Percentiles rank a stretch among this genome's conserved stretches.
phyloP scores from a whole-genome alignment of 1,139 yeast species.

The Taphrina wiesneri region DNA sequence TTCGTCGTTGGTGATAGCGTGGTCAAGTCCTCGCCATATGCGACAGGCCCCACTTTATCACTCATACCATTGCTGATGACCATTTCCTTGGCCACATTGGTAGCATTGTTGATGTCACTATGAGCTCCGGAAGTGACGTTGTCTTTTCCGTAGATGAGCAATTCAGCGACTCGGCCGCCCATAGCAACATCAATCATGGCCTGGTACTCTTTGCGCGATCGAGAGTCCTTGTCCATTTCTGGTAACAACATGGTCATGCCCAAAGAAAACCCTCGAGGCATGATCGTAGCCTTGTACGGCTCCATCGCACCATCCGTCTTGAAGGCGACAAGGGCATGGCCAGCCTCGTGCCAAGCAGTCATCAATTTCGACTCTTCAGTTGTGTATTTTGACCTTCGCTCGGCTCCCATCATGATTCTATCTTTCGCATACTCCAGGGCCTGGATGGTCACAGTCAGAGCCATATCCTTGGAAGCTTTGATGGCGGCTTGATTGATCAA shows the following conservation, averaged over 20 bases:
- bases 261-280: conserved; percentile 94
- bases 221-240: conserved; percentile 96
- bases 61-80: conserved; percentile 97
- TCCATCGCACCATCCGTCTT: conserved; percentile 95
- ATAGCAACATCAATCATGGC: conserved; percentile 94
- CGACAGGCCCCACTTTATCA: conserved; percentile 87
- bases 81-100: conserved; percentile 93
- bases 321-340: conserved; percentile 97
- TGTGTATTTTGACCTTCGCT: conserved; percentile 93
- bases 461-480: conserved; percentile 89
- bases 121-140: conserved; percentile 68
- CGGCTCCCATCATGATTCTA: conserved; percentile 96
- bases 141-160: conserved; percentile 82
- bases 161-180: conserved; percentile 99
- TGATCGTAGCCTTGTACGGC: conserved; percentile 90
- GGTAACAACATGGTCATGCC: conserved; percentile 97
- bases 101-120: conserved; percentile 77
- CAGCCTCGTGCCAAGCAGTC: conserved; percentile 98
- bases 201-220: conserved; percentile 82
- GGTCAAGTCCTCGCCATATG: conserved; percentile 48
- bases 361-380: conserved; percentile 91
- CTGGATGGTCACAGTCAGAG: conserved; percentile 81
- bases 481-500: conserved; percentile 97
- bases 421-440: conserved; percentile 99
- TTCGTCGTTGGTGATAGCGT: conserved; percentile 64